Evolutionary conservation across 106 monocot species (phyloP), one percentile per base, ranked within the genome.

Genomic region (Dendrobium huoshanense): DNA sequence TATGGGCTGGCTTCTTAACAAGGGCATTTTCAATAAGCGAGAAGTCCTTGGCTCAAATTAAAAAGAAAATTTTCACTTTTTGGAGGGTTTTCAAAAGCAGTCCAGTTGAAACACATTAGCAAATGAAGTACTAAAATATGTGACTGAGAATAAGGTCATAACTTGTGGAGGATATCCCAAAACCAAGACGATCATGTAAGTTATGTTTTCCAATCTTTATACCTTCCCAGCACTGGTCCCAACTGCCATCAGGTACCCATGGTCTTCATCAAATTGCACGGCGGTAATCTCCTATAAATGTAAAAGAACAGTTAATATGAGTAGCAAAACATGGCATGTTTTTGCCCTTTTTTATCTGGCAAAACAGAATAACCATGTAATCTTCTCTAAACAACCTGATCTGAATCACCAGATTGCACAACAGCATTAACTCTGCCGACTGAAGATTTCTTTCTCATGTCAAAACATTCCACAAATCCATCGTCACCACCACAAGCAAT

Each of bases 401-500:
- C 81, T 76, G 48, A 37, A 85, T 89, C 94, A 82, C 89, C 89
- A 80, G 84, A 47, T 87, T 80, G 43, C 41, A 77, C 67, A 84
- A 78, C 85, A 82, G 67, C 85, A 84, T 83, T 86, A 83, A 95
- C 84, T 82, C 95, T 91, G 13, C 95, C 91, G 72, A 93, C 82
- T 67, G 98, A 90, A 82, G 91, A 91, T 87, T 89, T 99, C 73
- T 81, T 85, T 79, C 98, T 92, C 82, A 82, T 84, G 84, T 99
- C 98, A 90, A 95, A 99, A 81, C 92, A 99, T 78, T 99, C 98
- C 7, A 95, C 88, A 68, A 86, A 89, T 59, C 98, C 98, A 87
- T 99, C 98, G 68, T 99, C 95, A 84, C 98, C 98, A 85, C 98
- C 98, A 89, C 87, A 89, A 82, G 92, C 98, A 89, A 99, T 80